Evolutionary conservation across 257 asterid genomes (phyloP).

Genomic region (Salvia miltiorrhiza): DNA sequence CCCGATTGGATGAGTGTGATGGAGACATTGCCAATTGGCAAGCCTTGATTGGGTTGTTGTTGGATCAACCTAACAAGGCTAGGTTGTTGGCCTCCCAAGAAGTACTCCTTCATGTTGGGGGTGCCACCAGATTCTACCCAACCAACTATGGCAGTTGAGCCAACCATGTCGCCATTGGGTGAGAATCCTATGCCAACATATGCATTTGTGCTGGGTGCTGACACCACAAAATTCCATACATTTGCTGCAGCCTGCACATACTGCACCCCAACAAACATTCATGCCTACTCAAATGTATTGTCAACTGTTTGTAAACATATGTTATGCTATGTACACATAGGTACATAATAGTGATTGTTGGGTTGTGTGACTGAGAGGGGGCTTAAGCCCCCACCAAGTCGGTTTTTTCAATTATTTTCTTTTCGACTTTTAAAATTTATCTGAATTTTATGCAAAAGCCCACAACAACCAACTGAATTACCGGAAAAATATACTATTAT

Average conservation of each 20-base stretch:
- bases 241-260: constrained; percentile 41
- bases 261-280: constrained; percentile 25
- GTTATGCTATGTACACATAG: too few relatives aligned
- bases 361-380: too few relatives aligned
- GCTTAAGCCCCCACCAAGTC: too few relatives aligned
- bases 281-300: too few relatives aligned
- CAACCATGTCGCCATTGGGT: constrained; percentile 63
- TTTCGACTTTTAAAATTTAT: too few relatives aligned
- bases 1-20: constrained; percentile 29
- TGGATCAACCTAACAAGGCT: constrained; percentile 29
- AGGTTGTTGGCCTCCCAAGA: constrained; percentile 50
- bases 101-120: constrained; percentile 35
- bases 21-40: constrained; percentile 39
- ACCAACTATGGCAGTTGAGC: constrained; percentile 70
- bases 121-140: constrained; percentile 42
- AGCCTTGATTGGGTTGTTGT: constrained; percentile 26
- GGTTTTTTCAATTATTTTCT: too few relatives aligned
- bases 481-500: too few relatives aligned
- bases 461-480: too few relatives aligned
- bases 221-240: constrained; percentile 64
- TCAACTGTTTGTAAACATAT: too few relatives aligned
- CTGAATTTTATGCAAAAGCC: too few relatives aligned
- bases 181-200: constrained; percentile 74
- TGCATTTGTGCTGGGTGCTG: constrained; percentile 59
- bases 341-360: too few relatives aligned